phyloP scores from a whole-genome alignment of 768 basidiomycete genomes.

The Xerocomellus dryophilus region DNA sequence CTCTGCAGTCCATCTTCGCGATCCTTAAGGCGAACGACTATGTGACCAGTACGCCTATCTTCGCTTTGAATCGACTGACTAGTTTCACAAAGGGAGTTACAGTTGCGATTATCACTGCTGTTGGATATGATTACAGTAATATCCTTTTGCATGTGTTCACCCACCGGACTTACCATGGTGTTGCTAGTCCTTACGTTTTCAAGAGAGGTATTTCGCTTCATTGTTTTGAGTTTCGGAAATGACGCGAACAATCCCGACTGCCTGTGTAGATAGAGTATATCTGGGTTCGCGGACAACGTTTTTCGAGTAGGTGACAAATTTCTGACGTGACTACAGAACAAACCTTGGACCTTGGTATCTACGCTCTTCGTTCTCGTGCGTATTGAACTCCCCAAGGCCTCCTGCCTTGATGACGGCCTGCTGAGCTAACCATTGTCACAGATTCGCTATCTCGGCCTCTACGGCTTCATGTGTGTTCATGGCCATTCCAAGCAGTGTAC shows the following conservation, averaged over 20 bases:
- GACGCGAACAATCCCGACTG: background rate
- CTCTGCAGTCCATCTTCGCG: too few relatives aligned
- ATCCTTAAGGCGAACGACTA: too few relatives aligned
- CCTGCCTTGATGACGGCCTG: background rate
- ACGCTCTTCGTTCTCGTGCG: background rate
- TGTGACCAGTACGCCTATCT: too few relatives aligned
- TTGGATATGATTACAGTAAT: conserved; percentile 5
- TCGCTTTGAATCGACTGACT: too few relatives aligned
- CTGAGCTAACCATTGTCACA: background rate
- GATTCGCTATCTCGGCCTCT: conserved; percentile 1
- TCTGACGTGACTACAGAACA: background rate
- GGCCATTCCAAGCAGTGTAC: background rate
- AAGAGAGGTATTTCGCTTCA: background rate
- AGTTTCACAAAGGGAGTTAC: too few relatives aligned
- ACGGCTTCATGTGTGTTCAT: background rate
- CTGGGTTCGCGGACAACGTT: background rate
- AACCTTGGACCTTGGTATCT: background rate
- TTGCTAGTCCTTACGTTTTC: background rate
- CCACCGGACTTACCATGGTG: background rate
- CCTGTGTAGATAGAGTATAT: background rate
- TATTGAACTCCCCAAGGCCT: background rate
- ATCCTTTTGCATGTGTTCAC: background rate
- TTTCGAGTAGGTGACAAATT: background rate
- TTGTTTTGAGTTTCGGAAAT: background rate
- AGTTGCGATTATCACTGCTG: background rate